Percentiles rank a stretch among this genome's conserved stretches.
Evolutionary conservation across 2,329 filamentous ascomycete genomes (phyloP).

Genomic region (Gaeumannomyces sp.): DNA sequence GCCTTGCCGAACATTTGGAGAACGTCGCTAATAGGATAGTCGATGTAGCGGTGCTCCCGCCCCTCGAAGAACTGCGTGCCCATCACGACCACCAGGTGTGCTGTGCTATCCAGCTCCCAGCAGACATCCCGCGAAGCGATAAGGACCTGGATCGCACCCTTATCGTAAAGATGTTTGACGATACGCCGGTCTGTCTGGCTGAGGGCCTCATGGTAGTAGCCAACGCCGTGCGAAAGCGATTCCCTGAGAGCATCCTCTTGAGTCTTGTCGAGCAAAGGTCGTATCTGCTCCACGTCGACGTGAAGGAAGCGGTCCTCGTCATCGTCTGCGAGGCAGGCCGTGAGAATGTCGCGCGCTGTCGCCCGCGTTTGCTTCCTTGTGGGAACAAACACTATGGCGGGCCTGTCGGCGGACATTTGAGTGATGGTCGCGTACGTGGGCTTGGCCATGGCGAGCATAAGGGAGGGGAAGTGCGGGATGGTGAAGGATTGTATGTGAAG

Average conservation of each 20-base stretch:
- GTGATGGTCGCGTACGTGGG: slow-evolving; percentile 85
- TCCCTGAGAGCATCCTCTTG: slow-evolving; percentile 84
- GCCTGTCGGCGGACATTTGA: slow-evolving; percentile 82
- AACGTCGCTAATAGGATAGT: slow-evolving; percentile 90
- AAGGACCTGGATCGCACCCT: slow-evolving; percentile 84
- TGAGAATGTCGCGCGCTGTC: slow-evolving; percentile 79
- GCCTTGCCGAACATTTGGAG: slow-evolving; percentile 98
- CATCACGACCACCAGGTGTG: slow-evolving; percentile 93
- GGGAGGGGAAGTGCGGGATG: slow-evolving; percentile 92
- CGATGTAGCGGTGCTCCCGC: slow-evolving; percentile 91
- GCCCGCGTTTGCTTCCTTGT: slow-evolving; percentile 87
- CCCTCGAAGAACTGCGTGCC: slow-evolving; percentile 97
- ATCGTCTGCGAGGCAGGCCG: slow-evolving; percentile 81
- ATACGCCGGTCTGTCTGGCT: slow-evolving; percentile 86
- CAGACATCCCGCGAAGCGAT: slow-evolving; percentile 76
- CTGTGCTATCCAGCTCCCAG: slow-evolving; percentile 86
- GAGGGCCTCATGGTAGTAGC: slow-evolving; percentile 94
- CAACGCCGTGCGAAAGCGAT: slow-evolving; percentile 86
- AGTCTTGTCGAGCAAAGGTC: slow-evolving; percentile 73
- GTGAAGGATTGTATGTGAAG: slow-evolving; percentile 93
- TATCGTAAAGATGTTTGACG: slow-evolving; percentile 83
- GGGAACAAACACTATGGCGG: slow-evolving; percentile 85
- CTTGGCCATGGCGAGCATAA: slow-evolving; percentile 98
- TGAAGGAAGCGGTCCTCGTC: slow-evolving; percentile 93
- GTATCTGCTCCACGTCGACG: slow-evolving; percentile 73